Conservation (phyloP, 495 filamentous ascomycete genomes). For the Tuber magnatum region DNA sequence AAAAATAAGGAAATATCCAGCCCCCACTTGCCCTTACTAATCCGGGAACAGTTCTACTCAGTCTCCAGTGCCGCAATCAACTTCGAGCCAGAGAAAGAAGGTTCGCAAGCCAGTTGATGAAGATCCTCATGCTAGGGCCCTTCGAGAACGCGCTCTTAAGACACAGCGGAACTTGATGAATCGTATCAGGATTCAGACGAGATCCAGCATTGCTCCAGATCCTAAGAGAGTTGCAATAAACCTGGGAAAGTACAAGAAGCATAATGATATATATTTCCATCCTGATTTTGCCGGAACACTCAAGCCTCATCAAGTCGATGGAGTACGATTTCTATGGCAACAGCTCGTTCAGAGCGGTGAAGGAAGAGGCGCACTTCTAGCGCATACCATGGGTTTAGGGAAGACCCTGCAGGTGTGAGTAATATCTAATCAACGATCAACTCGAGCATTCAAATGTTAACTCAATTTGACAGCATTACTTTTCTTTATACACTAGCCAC, state of each 20-base stretch:
- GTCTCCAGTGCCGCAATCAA: not conserved
- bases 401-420: constrained; percentile 83
- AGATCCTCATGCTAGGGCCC: constrained; percentile 12
- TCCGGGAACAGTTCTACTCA: not conserved
- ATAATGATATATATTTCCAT: constrained; percentile 47
- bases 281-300: constrained; percentile 47
- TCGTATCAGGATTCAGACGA: constrained; percentile 5
- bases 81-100: constrained; percentile 9
- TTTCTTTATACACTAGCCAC: constrained; percentile 66
- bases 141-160: constrained; percentile 17
- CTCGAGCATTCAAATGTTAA: constrained; percentile 6
- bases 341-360: constrained; percentile 56
- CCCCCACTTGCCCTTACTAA: not conserved
- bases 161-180: constrained; percentile 1
- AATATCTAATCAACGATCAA: not conserved
- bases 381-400: constrained; percentile 88
- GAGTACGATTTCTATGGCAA: constrained; percentile 85
- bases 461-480: constrained; percentile 52
- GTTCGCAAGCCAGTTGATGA: constrained; percentile 20
- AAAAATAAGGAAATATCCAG: not conserved
- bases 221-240: constrained; percentile 23
- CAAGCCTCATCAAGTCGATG: constrained; percentile 57
- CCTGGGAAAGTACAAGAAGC: constrained; percentile 27
- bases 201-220: constrained; percentile 4
- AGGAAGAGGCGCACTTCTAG: constrained; percentile 70